These are phyloP conservation scores for Apium graveolens DNA, from an alignment of 129 eudicot genomes.

Conservation along the genomic window DNA sequence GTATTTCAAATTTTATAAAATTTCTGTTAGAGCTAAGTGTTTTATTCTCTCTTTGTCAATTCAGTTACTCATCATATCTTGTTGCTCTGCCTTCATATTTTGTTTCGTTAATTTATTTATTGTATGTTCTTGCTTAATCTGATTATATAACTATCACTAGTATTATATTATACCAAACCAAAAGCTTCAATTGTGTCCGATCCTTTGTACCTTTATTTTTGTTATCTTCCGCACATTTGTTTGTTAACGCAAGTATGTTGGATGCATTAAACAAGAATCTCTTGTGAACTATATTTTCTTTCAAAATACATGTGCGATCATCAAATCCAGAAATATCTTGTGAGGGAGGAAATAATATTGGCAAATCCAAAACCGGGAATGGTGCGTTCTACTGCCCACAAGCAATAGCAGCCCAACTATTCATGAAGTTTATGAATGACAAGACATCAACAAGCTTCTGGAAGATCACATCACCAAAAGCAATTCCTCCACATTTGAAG, in stretches of 20 bases:
- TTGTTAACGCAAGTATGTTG: neutral
- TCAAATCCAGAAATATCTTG: neutral
- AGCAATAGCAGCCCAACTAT: constrained; percentile 20
- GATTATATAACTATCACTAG: too few species aligned
- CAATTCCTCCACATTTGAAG: constrained; percentile 25
- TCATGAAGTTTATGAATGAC: constrained; percentile 13
- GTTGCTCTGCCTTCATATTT: too few species aligned
- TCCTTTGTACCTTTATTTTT: neutral
- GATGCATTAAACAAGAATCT: constrained; percentile 15
- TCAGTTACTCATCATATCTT: too few species aligned
- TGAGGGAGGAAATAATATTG: constrained; percentile 14
- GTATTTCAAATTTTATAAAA: too few species aligned
- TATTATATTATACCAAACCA: too few species aligned
- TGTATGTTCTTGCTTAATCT: too few species aligned
- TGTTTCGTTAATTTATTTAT: too few species aligned
- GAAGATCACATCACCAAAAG: constrained; percentile 7
- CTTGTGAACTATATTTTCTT: constrained; percentile 9
- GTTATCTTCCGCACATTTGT: neutral
- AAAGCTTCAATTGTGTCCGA: too few species aligned
- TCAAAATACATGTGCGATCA: neutral
- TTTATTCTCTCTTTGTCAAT: too few species aligned
- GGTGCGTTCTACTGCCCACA: neutral
- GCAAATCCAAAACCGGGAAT: neutral
- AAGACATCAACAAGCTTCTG: constrained; percentile 16
- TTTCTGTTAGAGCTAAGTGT: too few species aligned